Evolutionary conservation across 2,329 filamentous ascomycete genomes (phyloP).

Genomic region (Fonsecaea multimorphosa): DNA sequence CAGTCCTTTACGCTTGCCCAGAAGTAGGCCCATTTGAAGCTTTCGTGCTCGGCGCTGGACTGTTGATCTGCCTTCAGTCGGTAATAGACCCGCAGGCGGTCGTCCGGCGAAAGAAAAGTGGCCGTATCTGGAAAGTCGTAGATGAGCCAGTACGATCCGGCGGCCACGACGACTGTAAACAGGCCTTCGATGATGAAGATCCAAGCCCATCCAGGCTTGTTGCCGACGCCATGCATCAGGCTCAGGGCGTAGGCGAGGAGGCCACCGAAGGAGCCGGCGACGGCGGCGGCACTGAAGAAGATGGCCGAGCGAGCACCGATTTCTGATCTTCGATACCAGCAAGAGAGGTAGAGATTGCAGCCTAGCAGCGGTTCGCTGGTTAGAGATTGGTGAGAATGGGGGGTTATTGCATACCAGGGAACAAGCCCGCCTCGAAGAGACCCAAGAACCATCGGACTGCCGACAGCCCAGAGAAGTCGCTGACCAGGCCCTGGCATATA

Average conservation of each 20-base stretch:
- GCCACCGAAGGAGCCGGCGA: conserved; percentile 60
- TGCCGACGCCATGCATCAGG: conserved; percentile 47
- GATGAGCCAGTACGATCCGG: conserved; percentile 54
- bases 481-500: conserved; percentile 42
- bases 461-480: conserved; percentile 52
- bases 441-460: conserved; percentile 58
- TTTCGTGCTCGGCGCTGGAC: conserved; percentile 52
- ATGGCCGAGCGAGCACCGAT: conserved; percentile 64
- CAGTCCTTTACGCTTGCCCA: conserved; percentile 57
- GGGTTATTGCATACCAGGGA: conserved; percentile 47
- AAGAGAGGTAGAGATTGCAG: conserved; percentile 52
- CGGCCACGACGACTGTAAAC: conserved; percentile 46
- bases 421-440: conserved; percentile 59
- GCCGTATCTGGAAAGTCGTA: conserved; percentile 59
- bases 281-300: conserved; percentile 62
- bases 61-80: conserved; percentile 49
- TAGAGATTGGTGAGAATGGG: no score
- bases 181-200: conserved; percentile 55
- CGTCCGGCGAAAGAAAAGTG: conserved; percentile 52
- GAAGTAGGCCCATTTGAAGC: conserved; percentile 52
- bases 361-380: background rate
- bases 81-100: conserved; percentile 47
- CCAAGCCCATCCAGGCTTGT: conserved; percentile 55
- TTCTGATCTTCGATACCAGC: conserved; percentile 64
- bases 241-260: conserved; percentile 61